These are phyloP conservation scores for Talaromyces amestolkiae DNA, from an alignment of 2,329 filamentous ascomycete genomes.

Conservation along the genomic window DNA sequence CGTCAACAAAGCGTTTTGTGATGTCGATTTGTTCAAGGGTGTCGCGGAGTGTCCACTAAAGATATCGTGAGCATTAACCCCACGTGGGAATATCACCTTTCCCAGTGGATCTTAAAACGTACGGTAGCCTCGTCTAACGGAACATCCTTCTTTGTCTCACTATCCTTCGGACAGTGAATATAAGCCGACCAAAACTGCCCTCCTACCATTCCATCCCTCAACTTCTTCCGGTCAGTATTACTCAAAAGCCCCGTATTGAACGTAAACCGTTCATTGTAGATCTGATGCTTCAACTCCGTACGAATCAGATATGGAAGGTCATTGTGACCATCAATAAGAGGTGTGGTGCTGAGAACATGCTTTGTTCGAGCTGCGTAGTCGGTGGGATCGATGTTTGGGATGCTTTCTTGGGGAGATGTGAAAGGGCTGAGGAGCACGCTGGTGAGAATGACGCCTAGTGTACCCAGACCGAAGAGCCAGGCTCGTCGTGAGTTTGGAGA, in stretches of 20 bases:
- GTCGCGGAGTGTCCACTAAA: slow-evolving; percentile 22
- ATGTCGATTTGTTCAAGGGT: slow-evolving; percentile 28
- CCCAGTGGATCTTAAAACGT: not conserved
- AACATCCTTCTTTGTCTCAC: slow-evolving; percentile 12
- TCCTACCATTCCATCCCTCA: slow-evolving; percentile 28
- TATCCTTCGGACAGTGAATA: slow-evolving; percentile 24
- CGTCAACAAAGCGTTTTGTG: slow-evolving; percentile 22
- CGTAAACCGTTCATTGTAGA: slow-evolving; percentile 23
- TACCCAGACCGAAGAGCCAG: slow-evolving; percentile 13
- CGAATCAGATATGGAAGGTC: slow-evolving; percentile 29
- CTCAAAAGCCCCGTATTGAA: slow-evolving; percentile 23
- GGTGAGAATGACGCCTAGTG: slow-evolving; percentile 5
- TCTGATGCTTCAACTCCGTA: slow-evolving; percentile 25
- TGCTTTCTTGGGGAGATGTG: not conserved
- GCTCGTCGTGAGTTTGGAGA: slow-evolving; percentile 5
- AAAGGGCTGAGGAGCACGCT: slow-evolving; percentile 5
- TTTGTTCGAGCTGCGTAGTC: slow-evolving; percentile 17
- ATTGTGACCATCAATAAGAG: slow-evolving; percentile 32
- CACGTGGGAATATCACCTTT: too few species aligned
- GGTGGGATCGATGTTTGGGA: slow-evolving; percentile 7
- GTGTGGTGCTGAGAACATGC: slow-evolving; percentile 24
- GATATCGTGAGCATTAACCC: too few species aligned
- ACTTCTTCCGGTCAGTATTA: slow-evolving; percentile 28
- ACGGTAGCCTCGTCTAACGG: slow-evolving; percentile 22
- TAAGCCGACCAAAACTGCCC: slow-evolving; percentile 34